Evolutionary conservation across 1,284 basidiomycete genomes (phyloP).

Genomic region (Tetrapyrgos nigripes): DNA sequence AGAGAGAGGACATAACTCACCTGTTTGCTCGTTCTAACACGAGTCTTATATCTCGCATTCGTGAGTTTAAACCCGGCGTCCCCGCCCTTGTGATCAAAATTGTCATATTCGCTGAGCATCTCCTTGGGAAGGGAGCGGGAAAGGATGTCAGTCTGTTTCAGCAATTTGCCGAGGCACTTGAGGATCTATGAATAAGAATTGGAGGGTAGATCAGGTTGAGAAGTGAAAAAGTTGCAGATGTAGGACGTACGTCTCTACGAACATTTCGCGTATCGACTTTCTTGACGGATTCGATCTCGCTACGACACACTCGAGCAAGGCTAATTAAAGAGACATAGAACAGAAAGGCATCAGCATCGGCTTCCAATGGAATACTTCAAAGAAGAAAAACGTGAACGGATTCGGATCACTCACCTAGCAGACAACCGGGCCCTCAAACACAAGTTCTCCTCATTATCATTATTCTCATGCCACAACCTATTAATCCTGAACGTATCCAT

Average conservation of each 20-base stretch:
- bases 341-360: too few species aligned
- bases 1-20: constrained; percentile 24
- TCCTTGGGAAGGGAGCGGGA: constrained; percentile 32
- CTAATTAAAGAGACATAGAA: not conserved
- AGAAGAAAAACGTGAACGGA: too few species aligned
- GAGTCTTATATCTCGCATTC: constrained; percentile 43
- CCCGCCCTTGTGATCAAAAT: constrained; percentile 9
- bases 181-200: constrained; percentile 29
- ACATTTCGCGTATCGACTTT: constrained; percentile 30
- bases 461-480: constrained; percentile 32
- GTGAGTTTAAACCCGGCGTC: constrained; percentile 30
- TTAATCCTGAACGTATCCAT: constrained; percentile 27
- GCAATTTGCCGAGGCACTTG: constrained; percentile 26
- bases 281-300: constrained; percentile 2
- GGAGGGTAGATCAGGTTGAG: not conserved
- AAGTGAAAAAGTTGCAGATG: not conserved
- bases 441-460: constrained; percentile 23
- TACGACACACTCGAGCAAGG: constrained; percentile 14
- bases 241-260: constrained; percentile 19
- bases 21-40: constrained; percentile 37
- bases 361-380: too few species aligned
- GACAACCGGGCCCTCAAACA: constrained; percentile 46
- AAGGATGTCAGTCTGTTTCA: constrained; percentile 33
- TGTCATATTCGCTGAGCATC: constrained; percentile 28
- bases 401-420: constrained; percentile 34